phyloP scores from a whole-genome alignment of 2,329 filamentous ascomycete species.

The Spiromastix sp. region DNA sequence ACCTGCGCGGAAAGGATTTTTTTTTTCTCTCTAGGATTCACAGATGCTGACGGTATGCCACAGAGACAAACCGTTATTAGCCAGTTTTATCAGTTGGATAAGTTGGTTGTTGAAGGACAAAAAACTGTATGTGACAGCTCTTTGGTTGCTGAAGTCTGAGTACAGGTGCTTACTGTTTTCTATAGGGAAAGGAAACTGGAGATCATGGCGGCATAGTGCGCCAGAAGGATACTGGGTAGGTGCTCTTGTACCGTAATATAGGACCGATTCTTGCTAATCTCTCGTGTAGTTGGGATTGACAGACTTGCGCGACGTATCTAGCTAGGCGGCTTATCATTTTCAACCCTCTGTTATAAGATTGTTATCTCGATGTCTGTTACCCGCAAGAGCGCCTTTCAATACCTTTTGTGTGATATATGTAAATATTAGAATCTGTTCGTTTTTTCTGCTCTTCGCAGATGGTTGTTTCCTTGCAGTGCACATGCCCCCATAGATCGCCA shows the following conservation, averaged over 20 bases:
- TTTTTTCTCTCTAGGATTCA: neutral
- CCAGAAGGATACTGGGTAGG: conserved; percentile 68
- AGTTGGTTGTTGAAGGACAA: conserved; percentile 82
- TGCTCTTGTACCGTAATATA: too few species aligned
- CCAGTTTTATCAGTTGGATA: conserved; percentile 87
- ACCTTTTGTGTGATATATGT: too few species aligned
- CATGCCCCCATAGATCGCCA: too few species aligned
- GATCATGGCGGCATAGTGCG: conserved; percentile 54
- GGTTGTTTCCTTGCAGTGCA: too few species aligned
- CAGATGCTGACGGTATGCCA: conserved; percentile 25
- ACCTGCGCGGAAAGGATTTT: neutral
- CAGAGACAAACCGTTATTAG: conserved; percentile 93
- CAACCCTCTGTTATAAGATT: too few species aligned
- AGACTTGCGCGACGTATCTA: too few species aligned
- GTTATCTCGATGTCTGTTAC: too few species aligned
- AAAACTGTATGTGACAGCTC: conserved; percentile 51
- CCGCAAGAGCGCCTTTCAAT: too few species aligned
- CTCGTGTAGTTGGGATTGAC: conserved; percentile 5
- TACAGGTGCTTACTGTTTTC: conserved; percentile 4
- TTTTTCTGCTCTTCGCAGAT: too few species aligned
- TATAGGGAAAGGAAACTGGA: conserved; percentile 58
- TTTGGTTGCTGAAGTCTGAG: neutral
- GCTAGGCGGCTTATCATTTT: too few species aligned
- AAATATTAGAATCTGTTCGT: too few species aligned
- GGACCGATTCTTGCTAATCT: too few species aligned